These are phyloP conservation scores for Saturnispora dispora DNA, from an alignment of 805 yeast species.

Conservation along the genomic window DNA sequence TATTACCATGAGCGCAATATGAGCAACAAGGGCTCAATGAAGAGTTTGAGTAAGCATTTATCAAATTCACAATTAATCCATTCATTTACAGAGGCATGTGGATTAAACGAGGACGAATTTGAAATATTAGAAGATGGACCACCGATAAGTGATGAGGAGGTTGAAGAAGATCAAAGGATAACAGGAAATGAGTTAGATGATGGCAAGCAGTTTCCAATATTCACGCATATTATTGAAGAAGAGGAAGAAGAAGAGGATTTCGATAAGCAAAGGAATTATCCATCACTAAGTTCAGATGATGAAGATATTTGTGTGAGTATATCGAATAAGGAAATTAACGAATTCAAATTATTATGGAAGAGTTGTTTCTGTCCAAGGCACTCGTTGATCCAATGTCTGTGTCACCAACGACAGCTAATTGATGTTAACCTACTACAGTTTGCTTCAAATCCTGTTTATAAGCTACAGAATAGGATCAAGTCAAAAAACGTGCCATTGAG, in stretches of 20 bases:
- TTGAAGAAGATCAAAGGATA: slow-evolving; percentile 2
- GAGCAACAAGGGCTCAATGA: slow-evolving; percentile 12
- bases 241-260: slow-evolving; percentile 12
- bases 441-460: slow-evolving; percentile 14
- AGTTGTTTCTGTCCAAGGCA: slow-evolving; percentile 23
- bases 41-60: slow-evolving; percentile 15
- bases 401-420: slow-evolving; percentile 12
- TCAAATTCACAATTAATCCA: slow-evolving; percentile 18
- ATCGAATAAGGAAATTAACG: slow-evolving; percentile 6
- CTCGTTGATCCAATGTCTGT: slow-evolving; percentile 20
- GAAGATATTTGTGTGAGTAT: slow-evolving; percentile 9
- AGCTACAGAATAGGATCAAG: slow-evolving; percentile 5
- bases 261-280: slow-evolving; percentile 5
- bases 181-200: slow-evolving; percentile 5
- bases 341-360: slow-evolving; percentile 7
- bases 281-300: slow-evolving; percentile 9
- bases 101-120: not conserved
- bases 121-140: not conserved
- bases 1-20: not conserved
- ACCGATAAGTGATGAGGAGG: slow-evolving; percentile 7
- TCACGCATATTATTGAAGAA: slow-evolving; percentile 11
- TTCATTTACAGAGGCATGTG: not conserved
- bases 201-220: not conserved
- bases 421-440: slow-evolving; percentile 10
- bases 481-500: slow-evolving; percentile 2